phyloP scores from a whole-genome alignment of 2,329 filamentous ascomycete species.

The Zalaria sp. region DNA sequence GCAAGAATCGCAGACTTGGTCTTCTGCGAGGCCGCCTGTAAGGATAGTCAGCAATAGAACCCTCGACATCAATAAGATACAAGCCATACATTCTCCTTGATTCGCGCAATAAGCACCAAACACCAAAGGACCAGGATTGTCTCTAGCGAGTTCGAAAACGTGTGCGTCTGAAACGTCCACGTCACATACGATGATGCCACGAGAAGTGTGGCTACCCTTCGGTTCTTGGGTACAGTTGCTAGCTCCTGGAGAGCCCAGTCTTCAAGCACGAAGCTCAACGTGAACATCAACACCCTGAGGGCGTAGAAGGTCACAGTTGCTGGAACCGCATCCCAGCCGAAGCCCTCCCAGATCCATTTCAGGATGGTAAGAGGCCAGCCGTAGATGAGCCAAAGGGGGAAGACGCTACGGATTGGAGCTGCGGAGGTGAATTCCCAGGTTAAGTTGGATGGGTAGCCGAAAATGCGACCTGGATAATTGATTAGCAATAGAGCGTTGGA shows the following conservation, averaged over 20 bases:
- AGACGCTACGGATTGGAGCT: conserved; percentile 83
- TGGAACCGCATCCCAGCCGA: conserved; percentile 63
- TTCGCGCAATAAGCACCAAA: conserved; percentile 78
- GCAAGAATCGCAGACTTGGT: conserved; percentile 66
- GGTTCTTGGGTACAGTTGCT: conserved; percentile 57
- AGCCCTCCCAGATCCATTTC: conserved; percentile 83
- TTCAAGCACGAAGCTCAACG: conserved; percentile 87
- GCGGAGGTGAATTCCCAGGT: conserved; percentile 95
- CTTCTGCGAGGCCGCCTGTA: conserved; percentile 58
- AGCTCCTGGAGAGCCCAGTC: conserved; percentile 96
- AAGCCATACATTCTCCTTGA: conserved; percentile 42
- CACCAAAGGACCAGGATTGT: conserved; percentile 89
- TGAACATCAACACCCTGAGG: conserved; percentile 79
- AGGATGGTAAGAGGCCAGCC: conserved; percentile 85
- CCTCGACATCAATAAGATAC: not conserved
- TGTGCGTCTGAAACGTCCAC: conserved; percentile 97
- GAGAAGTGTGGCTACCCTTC: conserved; percentile 62
- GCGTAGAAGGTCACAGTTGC: conserved; percentile 85
- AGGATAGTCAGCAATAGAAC: not conserved
- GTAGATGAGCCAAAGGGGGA: conserved; percentile 92
- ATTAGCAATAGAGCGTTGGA: not conserved
- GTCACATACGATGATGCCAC: conserved; percentile 96
- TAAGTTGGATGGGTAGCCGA: conserved; percentile 73
- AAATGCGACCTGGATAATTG: conserved; percentile 59
- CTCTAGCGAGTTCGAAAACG: conserved; percentile 95